phyloP scores from a whole-genome alignment of 345 rosid species.

The Citrus mangshanensis region DNA sequence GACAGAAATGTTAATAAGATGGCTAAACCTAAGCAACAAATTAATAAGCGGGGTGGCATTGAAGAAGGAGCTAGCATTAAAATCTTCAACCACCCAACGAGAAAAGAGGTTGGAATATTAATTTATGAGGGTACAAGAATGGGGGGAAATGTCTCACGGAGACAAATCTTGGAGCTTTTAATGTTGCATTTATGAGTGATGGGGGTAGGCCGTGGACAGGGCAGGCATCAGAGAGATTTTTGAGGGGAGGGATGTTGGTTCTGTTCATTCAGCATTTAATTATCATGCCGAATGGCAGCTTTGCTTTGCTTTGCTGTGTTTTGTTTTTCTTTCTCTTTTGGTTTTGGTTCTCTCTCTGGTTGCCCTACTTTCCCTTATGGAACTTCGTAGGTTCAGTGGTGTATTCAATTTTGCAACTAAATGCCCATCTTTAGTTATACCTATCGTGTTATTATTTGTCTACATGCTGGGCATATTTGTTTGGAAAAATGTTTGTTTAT shows the following conservation, averaged over 20 bases:
- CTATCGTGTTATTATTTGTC: neutral
- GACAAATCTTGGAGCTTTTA: conserved; percentile 36
- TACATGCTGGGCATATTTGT: neutral
- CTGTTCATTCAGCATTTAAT: conserved; percentile 27
- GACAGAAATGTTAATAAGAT: neutral
- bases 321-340: neutral
- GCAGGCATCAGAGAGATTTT: neutral
- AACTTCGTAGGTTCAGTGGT: conserved; percentile 14
- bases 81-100: conserved; percentile 38
- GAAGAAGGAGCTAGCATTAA: conserved; percentile 38
- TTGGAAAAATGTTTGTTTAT: neutral
- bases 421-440: neutral
- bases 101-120: conserved; percentile 42
- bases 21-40: neutral
- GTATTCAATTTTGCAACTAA: neutral
- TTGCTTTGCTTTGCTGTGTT: neutral
- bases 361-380: neutral
- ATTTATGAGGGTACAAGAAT: conserved; percentile 31
- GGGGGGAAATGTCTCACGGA: conserved; percentile 27
- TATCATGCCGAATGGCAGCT: neutral
- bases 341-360: neutral
- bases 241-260: conserved; percentile 36
- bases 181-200: conserved; percentile 27
- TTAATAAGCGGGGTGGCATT: conserved; percentile 19
- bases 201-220: conserved; percentile 15